Evolutionary conservation across 305 asterid genomes (phyloP), one percentile per base, ranked within the genome.

Genomic region (Fraxinus xanthoxyloides): DNA sequence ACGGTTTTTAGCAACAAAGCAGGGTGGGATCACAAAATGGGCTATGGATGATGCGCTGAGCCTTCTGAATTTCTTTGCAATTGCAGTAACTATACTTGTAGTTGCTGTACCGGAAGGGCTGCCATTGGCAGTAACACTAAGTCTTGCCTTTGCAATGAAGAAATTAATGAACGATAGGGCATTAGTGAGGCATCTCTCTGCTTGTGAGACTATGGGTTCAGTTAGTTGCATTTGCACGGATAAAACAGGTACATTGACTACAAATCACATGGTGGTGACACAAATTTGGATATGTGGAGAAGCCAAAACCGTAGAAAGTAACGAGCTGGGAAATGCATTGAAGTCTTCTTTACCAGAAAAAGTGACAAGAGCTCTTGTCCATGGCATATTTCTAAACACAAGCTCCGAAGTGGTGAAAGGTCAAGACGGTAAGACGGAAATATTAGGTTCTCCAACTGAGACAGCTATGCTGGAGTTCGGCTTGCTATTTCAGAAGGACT

Each of bases 151-250:
- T 77, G 98, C 98, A 3, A 92, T 94, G 98, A 91, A 92, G 89
- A 92, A 92, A 63, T 79, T 94, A 77, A 94, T 94, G 98, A 89
- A 84, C 8, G 94, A 90, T 76, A 86, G 43, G 82, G 98, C 98
- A 0, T 85, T 94, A 23, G 93, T 92, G 10, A 83, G 97, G 79
- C 93, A 90, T 85, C 92, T 94, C 24, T 90, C 98, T 3, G 94
- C 97, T 3, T 94, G 98, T 77, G 98, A 94, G 87, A 94, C 98
- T 0, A 94, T 94, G 98, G 98, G 98, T 17, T 94, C 98, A 12
- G 97, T 93, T 13, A 91, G 81, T 77, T 87, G 94, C 88, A 92
- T 94, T 34, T 94, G 98, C 86, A 91, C 98, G 0, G 98, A 94
- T 76, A 94, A 94, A 84, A 94, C 98, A 0, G 97, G 98, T 69